phyloP scores from a whole-genome alignment of 306 rosid species.

The Vigna angularis region DNA sequence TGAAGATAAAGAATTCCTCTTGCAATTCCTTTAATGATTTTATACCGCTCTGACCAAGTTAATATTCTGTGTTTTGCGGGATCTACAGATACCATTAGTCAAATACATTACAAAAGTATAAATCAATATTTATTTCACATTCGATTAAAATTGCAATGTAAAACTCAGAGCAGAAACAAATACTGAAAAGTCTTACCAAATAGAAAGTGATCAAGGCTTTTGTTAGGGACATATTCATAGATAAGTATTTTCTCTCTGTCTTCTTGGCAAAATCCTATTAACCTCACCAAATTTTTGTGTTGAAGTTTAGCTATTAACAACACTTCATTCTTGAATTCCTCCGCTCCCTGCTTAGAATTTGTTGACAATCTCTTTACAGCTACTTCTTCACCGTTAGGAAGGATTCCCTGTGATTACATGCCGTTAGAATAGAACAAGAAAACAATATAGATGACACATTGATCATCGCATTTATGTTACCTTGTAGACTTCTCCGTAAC shows the following conservation, averaged over 20 bases:
- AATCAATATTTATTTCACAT: neutral
- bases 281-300: conserved; percentile 71
- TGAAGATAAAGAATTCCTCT: conserved; percentile 75
- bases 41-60: conserved; percentile 55
- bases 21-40: conserved; percentile 61
- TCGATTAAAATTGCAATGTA: neutral
- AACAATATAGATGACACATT: neutral
- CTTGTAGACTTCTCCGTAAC: conserved; percentile 72
- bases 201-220: conserved; percentile 64
- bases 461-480: conserved; percentile 38
- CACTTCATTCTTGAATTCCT: conserved; percentile 74
- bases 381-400: conserved; percentile 61
- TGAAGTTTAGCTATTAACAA: conserved; percentile 74
- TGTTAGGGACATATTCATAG: conserved; percentile 74
- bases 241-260: conserved; percentile 65
- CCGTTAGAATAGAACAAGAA: conserved; percentile 7
- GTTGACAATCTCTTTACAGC: conserved; percentile 73
- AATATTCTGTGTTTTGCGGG: conserved; percentile 42
- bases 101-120: neutral
- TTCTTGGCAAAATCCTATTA: conserved; percentile 68
- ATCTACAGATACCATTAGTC: conserved; percentile 39
- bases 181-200: conserved; percentile 53
- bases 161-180: neutral
- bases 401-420: conserved; percentile 54
- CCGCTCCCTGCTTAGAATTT: conserved; percentile 64